These are phyloP conservation scores for Colletotrichum sidae DNA, from an alignment of 2,329 filamentous ascomycete species.

Conservation along the genomic window DNA sequence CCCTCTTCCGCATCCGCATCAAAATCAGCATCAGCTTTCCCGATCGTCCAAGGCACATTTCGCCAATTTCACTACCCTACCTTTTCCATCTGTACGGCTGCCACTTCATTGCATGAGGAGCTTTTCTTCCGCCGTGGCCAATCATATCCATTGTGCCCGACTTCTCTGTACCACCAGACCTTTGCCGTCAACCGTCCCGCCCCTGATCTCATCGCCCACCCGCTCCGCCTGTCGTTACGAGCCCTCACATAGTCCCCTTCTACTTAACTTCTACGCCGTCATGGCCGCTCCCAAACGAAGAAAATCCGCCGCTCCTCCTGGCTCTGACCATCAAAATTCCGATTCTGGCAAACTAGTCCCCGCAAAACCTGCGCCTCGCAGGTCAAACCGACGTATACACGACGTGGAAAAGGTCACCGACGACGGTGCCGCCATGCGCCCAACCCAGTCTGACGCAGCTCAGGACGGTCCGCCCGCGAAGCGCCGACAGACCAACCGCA, in stretches of 20 bases:
- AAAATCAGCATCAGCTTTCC: neutral
- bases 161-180: conserved; percentile 9
- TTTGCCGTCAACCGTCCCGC: conserved; percentile 23
- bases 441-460: neutral
- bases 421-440: conserved; percentile 20
- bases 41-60: conserved; percentile 5
- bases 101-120: conserved; percentile 35
- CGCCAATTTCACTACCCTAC: neutral
- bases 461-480: conserved; percentile 19
- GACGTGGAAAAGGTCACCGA: conserved; percentile 31
- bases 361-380: conserved; percentile 19
- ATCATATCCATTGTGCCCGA: conserved; percentile 7
- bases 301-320: conserved; percentile 41
- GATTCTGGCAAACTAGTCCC: conserved; percentile 3
- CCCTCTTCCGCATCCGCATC: conserved; percentile 4
- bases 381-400: conserved; percentile 30
- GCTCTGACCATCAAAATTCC: conserved; percentile 11
- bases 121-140: conserved; percentile 36
- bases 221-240: neutral
- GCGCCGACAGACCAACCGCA: conserved; percentile 22
- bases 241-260: neutral
- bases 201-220: conserved; percentile 21
- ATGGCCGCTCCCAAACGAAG: conserved; percentile 50
- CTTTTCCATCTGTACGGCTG: conserved; percentile 14
- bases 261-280: conserved; percentile 10